Base-by-base conservation (phyloP, 768 basidiomycete species). In the Tulasnella sp. region DNA sequence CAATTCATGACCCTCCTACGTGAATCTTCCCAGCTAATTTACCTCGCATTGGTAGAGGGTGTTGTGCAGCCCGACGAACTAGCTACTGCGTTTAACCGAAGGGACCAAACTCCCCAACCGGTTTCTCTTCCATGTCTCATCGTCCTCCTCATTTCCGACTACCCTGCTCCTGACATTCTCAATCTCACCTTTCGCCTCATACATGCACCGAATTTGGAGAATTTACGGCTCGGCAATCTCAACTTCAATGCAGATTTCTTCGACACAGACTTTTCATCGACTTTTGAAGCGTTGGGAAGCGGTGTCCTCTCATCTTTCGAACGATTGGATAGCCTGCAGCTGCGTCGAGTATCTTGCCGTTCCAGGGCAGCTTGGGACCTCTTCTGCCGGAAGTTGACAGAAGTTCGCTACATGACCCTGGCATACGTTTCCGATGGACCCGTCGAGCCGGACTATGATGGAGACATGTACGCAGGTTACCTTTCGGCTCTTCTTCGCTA, bases 21-120 rank as follows among this genome's bases (percentile, higher is more conserved):
- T 3, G 62, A 10, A 97, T 99, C 81, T 93, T 97, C 16, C 97
- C 62, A 68, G 62, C 31, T 68, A 6, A 14, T 31, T 16, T 5
- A 16, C 10, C 27, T 68, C 14, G 10, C n/a, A 34, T 31, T 68
- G 14, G 18, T 34, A 2, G 4, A 34, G 27, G 27, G 62, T 14
- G 27, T 34, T 19, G n/a, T 68, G 8, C 31, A 12, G 16, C 27
- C 34, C 14, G 34, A 68, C 8, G 31, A 36, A 5, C 9, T 68
- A 14, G 16, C 34, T 34, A 12, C 62, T 34, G 62, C 27, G 27
- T 68, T 68, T n/a, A 34, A 34, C 14, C 62, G 48, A 52, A 24
- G 48, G 6, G 21, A 10, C 9, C 48, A 52, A 52, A 52, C 48
- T 19, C 62, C 34, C 62, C 14, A 68, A 34, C 62, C 62, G 1